phyloP scores from a whole-genome alignment of 139 green algal genomes.

The Asterochloris erici region DNA sequence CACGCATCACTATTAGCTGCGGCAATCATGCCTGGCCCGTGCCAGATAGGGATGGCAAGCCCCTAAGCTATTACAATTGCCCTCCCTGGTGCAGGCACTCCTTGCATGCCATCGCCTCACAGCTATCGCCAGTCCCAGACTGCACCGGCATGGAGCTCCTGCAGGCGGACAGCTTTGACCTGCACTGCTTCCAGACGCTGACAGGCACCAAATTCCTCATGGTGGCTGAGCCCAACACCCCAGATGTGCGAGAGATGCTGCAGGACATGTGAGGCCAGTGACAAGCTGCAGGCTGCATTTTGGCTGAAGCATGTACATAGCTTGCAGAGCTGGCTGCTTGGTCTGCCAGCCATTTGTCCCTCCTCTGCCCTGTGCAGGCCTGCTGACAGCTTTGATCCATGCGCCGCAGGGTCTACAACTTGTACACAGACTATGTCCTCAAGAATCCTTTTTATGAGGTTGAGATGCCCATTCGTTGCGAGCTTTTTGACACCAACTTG shows the following conservation, averaged over 20 bases:
- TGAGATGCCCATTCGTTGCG: slow-evolving; percentile 61
- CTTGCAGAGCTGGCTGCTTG: neutral
- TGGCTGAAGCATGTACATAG: neutral
- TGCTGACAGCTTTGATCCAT: neutral
- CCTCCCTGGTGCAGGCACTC: slow-evolving; percentile 61
- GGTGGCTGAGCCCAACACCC: slow-evolving; percentile 67
- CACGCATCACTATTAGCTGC: neutral
- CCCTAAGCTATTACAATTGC: neutral
- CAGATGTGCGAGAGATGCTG: slow-evolving; percentile 62
- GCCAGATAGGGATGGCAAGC: neutral
- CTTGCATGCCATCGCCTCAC: slow-evolving; percentile 80
- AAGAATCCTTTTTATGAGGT: slow-evolving; percentile 66
- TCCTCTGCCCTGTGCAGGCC: neutral
- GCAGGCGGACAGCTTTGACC: slow-evolving; percentile 88
- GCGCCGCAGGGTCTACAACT: slow-evolving; percentile 38
- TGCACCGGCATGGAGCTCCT: slow-evolving; percentile 86
- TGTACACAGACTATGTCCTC: slow-evolving; percentile 46
- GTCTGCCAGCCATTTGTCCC: neutral
- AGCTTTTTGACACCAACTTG: slow-evolving; percentile 51
- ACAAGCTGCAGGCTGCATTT: neutral
- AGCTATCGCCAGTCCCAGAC: slow-evolving; percentile 77
- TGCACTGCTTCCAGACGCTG: slow-evolving; percentile 87
- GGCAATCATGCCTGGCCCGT: neutral
- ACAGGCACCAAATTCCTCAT: slow-evolving; percentile 88
- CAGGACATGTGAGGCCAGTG: slow-evolving; percentile 14